Conservation (phyloP, 257 asterid species). For the Paulownia fortunei region DNA sequence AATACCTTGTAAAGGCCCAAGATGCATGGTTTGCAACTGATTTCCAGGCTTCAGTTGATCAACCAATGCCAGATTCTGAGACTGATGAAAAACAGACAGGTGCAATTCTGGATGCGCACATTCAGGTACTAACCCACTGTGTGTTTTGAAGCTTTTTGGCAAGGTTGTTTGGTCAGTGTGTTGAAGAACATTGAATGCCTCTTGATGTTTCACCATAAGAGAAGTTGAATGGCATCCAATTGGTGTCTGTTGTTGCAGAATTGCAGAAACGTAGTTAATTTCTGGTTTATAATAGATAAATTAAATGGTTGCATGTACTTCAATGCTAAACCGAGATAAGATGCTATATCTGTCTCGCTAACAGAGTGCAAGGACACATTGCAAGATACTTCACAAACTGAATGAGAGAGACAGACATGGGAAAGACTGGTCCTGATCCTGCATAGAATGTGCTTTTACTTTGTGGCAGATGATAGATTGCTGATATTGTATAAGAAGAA, state of each 20-base stretch:
- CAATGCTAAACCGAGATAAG: not conserved
- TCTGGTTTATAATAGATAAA: not conserved
- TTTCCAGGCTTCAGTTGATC: constrained; percentile 33
- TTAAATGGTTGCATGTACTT: not conserved
- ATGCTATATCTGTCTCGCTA: too few species aligned
- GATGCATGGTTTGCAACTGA: constrained; percentile 24
- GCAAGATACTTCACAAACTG: too few species aligned
- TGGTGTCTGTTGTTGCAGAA: constrained; percentile 27
- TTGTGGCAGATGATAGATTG: not conserved
- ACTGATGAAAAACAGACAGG: constrained; percentile 31
- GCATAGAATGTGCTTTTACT: too few species aligned
- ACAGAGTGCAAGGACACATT: too few species aligned
- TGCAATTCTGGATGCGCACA: constrained; percentile 22
- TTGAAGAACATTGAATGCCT: constrained; percentile 26
- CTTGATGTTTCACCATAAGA: constrained; percentile 26
- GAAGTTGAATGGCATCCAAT: constrained; percentile 28
- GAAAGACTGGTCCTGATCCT: too few species aligned
- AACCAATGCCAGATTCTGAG: constrained; percentile 33
- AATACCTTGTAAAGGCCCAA: constrained; percentile 38
- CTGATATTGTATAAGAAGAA: constrained; percentile 10
- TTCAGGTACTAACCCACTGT: constrained; percentile 19
- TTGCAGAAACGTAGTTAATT: not conserved
- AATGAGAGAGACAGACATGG: too few species aligned
- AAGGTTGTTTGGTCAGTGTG: constrained; percentile 28
- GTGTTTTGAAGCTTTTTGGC: constrained; percentile 28